These are phyloP conservation scores for Astrothelium subdiscretum DNA, from an alignment of 495 filamentous ascomycete genomes.

Conservation along the genomic window DNA sequence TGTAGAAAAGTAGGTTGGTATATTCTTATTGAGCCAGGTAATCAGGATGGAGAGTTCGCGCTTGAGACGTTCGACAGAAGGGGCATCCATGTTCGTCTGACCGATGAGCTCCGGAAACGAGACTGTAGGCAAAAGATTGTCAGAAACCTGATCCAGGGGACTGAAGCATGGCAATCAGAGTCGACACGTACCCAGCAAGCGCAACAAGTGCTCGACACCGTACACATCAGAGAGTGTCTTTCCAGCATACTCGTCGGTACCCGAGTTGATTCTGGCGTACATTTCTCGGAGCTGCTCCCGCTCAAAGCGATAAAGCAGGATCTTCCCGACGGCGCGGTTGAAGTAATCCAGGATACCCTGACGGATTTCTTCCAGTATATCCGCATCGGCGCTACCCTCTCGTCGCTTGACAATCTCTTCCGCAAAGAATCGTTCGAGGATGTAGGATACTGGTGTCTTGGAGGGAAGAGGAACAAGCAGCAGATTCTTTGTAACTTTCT, in stretches of 20 bases:
- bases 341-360: slow-evolving; percentile 84
- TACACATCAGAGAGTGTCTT: slow-evolving; percentile 70
- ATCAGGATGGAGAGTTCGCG: slow-evolving; percentile 78
- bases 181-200: slow-evolving; percentile 61
- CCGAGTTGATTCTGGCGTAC: slow-evolving; percentile 47
- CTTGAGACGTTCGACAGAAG: slow-evolving; percentile 72
- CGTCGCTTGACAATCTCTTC: slow-evolving; percentile 56
- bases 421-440: slow-evolving; percentile 66
- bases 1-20: slow-evolving; percentile 58
- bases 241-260: slow-evolving; percentile 44
- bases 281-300: slow-evolving; percentile 70
- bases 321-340: slow-evolving; percentile 69
- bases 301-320: slow-evolving; percentile 87
- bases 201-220: slow-evolving; percentile 79
- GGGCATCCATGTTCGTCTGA: slow-evolving; percentile 93
- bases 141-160: neutral
- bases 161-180: neutral
- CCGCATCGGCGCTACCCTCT: slow-evolving; percentile 52
- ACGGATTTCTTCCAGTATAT: slow-evolving; percentile 81
- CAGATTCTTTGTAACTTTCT: slow-evolving; percentile 90
- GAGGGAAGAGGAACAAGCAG: slow-evolving; percentile 75
- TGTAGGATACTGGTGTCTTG: slow-evolving; percentile 57
- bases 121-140: slow-evolving; percentile 40
- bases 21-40: slow-evolving; percentile 64
- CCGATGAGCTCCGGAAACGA: slow-evolving; percentile 86